Base-by-base conservation (phyloP, 2,329 filamentous ascomycete genomes). In the Xylariales sp. region DNA sequence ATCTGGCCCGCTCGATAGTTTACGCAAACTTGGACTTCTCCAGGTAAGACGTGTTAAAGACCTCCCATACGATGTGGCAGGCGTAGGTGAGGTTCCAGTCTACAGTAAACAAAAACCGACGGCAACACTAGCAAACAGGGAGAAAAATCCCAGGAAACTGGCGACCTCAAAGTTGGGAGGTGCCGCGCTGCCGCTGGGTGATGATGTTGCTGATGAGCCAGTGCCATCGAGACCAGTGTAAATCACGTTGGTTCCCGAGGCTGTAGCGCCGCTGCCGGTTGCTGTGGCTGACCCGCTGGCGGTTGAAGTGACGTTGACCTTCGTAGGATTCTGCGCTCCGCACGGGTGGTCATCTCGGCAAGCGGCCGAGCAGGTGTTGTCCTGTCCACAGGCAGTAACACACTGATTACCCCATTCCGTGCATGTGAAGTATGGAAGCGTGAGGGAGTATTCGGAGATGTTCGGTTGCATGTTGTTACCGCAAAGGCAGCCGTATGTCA, bases 401-500 rank as follows among this genome's bases (percentile, higher is more conserved):
- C 84, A 88, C 63, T 88, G 77, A 59, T 69, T 79, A 53, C 78
- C 82, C 73, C 76, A 88, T 64, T 84, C 73, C 34, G 73, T 73
- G 74, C 86, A 93, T 53, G 81, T 73, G 66, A 82, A 87, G 74
- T 80, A 91, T 24, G 87, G 86, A 19, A 93, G 70, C 1, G 86
- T 90, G 52, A 88, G 73, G 15, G 82, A 83, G 74, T 84, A 93
- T 64, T 90, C 75, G 55, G 82, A 79, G 36, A 87, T 65, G 65
- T 90, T 89, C 51, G 86, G 86, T 39, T 74, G 65, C 47, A 73
- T 60, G 58, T 78, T 76, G 58, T 84, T 73, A 48, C 73, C 71
- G 69, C 86, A 93, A 52, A 88, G 69, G 62, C 86, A 93, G 48
- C 73, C 70, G 65, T 84, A 91, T n/a, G 67, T 72, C 37, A 91